phyloP scores from a whole-genome alignment of 495 filamentous ascomycete species.

The Achaetomiella virescens region DNA sequence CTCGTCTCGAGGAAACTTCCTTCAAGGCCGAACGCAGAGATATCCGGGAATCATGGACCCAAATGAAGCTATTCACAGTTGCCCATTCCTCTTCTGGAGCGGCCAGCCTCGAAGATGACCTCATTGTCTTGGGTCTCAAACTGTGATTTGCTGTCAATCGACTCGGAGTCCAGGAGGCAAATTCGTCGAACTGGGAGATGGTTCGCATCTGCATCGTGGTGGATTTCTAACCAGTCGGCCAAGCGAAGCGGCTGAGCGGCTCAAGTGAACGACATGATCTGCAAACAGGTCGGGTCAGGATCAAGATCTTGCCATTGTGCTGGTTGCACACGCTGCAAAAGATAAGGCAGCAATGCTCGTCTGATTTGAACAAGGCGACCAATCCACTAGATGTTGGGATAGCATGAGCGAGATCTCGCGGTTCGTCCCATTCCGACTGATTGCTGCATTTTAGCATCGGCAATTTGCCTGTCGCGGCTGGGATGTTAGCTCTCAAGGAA shows the following conservation, averaged over 20 bases:
- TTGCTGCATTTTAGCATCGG: too few relatives aligned
- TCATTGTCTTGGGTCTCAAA: slow-evolving; percentile 2
- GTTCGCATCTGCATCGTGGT: slow-evolving; percentile 16
- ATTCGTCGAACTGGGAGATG: slow-evolving; percentile 4
- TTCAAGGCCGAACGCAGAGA: too few relatives aligned
- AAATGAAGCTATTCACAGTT: slow-evolving; percentile 15
- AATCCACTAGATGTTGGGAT: too few relatives aligned
- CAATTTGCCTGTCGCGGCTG: too few relatives aligned
- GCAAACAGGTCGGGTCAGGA: neutral
- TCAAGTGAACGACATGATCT: slow-evolving; percentile 3
- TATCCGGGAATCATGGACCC: neutral
- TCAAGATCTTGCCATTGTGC: neutral
- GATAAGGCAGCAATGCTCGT: slow-evolving; percentile 1
- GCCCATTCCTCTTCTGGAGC: neutral
- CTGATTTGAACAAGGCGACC: too few relatives aligned
- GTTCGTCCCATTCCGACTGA: too few relatives aligned
- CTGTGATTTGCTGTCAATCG: neutral
- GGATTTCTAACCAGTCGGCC: slow-evolving; percentile 12
- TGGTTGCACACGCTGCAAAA: neutral
- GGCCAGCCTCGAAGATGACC: neutral
- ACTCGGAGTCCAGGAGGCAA: neutral
- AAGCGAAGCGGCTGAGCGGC: slow-evolving; percentile 11
- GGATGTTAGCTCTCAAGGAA: too few relatives aligned
- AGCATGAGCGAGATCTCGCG: too few relatives aligned
- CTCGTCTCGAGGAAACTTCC: too few relatives aligned